A percentile compares a stretch with the other conserved stretches of the same genome.
Evolutionary conservation across 441 rosid genomes (phyloP).

Genomic region (Brassica hybrid): DNA sequence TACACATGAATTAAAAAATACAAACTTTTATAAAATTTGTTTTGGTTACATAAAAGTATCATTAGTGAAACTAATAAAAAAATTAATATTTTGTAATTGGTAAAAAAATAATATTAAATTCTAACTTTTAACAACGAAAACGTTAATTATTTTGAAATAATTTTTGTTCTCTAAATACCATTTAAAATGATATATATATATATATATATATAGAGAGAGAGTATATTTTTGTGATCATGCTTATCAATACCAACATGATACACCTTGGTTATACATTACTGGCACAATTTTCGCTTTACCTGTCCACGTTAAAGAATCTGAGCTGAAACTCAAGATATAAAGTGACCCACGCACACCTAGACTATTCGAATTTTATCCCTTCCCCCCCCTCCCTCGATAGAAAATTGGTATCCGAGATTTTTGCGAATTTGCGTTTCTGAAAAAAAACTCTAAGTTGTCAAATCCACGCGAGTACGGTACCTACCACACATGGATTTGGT

Average conservation of each 20-base stretch:
- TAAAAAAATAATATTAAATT: too few species aligned
- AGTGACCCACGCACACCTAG: background rate
- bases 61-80: too few species aligned
- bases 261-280: conserved; percentile 8
- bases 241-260: background rate
- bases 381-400: too few species aligned
- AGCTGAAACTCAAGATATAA: conserved; percentile 3
- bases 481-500: conserved; percentile 5
- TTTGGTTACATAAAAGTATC: too few species aligned
- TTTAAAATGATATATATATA: too few species aligned
- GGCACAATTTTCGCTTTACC: background rate
- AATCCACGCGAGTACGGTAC: background rate
- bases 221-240: conserved; percentile 13
- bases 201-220: too few species aligned
- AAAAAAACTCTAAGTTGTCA: background rate
- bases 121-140: too few species aligned
- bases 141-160: too few species aligned
- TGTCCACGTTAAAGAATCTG: conserved; percentile 1
- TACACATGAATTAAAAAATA: too few species aligned
- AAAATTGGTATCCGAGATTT: background rate
- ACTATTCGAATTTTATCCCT: background rate
- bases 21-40: too few species aligned
- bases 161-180: too few species aligned
- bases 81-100: too few species aligned
- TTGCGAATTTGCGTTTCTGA: background rate